Evolutionary conservation across 2,329 filamentous ascomycete species (phyloP).

Genomic region (Emydomyces testavorans): DNA sequence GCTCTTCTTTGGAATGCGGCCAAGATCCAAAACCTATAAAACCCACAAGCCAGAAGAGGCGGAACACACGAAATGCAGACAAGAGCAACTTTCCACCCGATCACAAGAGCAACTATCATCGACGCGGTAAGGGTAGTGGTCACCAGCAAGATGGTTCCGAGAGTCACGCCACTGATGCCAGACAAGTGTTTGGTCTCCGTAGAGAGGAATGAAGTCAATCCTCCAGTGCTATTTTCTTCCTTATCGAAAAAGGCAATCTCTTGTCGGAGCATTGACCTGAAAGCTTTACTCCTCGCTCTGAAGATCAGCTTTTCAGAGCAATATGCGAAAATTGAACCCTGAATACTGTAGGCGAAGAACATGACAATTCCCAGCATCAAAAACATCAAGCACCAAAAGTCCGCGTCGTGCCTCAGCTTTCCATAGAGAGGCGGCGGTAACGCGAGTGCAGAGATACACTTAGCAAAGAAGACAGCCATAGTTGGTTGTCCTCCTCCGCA

Average conservation of each 20-base stretch:
- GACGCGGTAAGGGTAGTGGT: conserved; percentile 66
- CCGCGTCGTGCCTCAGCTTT: conserved; percentile 55
- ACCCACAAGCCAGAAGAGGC: conserved; percentile 66
- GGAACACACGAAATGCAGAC: conserved; percentile 72
- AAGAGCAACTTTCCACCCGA: conserved; percentile 80
- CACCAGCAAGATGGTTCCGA: conserved; percentile 76
- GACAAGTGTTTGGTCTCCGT: conserved; percentile 83
- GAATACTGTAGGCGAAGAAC: conserved; percentile 54
- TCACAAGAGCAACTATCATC: conserved; percentile 55
- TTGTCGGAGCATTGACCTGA: conserved; percentile 79
- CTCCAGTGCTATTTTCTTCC: conserved; percentile 79
- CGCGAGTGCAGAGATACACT: conserved; percentile 64
- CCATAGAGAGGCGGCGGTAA: conserved; percentile 42
- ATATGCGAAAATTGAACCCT: conserved; percentile 66
- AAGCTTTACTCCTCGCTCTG: conserved; percentile 68
- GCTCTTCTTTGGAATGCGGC: conserved; percentile 67
- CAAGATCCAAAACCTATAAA: conserved; percentile 75
- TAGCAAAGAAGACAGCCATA: conserved; percentile 74
- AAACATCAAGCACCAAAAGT: conserved; percentile 86
- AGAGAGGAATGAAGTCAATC: conserved; percentile 76
- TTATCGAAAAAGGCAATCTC: conserved; percentile 86
- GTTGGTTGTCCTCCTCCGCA: conserved; percentile 71
- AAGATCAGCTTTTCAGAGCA: conserved; percentile 80
- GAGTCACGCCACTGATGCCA: conserved; percentile 73
- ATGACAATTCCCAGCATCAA: conserved; percentile 68